phyloP scores from a whole-genome alignment of 73 alveolate species.

The Tetrahymena borealis region DNA sequence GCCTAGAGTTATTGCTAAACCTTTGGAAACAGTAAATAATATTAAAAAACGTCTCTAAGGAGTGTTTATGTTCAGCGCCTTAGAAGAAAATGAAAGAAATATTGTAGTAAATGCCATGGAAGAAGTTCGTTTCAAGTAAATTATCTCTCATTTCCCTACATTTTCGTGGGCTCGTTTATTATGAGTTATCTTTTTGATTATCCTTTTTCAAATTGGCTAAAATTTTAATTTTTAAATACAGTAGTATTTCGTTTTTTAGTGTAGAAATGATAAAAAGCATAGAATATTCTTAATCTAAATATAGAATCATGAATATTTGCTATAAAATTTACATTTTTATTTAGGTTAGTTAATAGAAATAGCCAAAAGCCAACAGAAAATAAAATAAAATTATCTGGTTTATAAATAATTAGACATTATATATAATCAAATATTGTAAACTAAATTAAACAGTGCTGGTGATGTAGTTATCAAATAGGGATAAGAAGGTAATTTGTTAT shows the following conservation, averaged over 20 bases:
- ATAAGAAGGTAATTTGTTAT: conserved; percentile 33
- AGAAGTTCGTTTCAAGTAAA: conserved; percentile 21
- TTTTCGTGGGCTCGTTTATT: background rate
- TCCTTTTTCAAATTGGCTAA: background rate
- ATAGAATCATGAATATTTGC: no score
- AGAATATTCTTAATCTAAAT: no score
- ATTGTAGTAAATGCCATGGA: conserved; percentile 73
- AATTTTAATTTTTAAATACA: no score
- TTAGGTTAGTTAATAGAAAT: no score
- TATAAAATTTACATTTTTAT: no score
- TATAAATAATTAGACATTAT: conserved; percentile 23
- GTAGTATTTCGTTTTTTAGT: no score
- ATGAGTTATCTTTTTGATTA: background rate
- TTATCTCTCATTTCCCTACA: background rate
- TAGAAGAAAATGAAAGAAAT: conserved; percentile 56
- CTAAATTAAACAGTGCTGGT: conserved; percentile 6
- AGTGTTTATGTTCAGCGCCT: conserved; percentile 52
- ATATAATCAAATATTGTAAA: conserved; percentile 1
- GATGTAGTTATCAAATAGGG: conserved; percentile 27
- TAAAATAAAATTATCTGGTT: background rate
- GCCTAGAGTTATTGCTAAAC: conserved; percentile 57
- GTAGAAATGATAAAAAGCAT: no score
- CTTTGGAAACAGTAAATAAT: conserved; percentile 45
- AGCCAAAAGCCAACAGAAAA: background rate
- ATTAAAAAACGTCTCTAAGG: conserved; percentile 55